A percentile compares a stretch with the other conserved stretches of the same genome.
phyloP scores from a whole-genome alignment of 192 early-diverging fungal genomes.

The Backusella morwellensis region DNA sequence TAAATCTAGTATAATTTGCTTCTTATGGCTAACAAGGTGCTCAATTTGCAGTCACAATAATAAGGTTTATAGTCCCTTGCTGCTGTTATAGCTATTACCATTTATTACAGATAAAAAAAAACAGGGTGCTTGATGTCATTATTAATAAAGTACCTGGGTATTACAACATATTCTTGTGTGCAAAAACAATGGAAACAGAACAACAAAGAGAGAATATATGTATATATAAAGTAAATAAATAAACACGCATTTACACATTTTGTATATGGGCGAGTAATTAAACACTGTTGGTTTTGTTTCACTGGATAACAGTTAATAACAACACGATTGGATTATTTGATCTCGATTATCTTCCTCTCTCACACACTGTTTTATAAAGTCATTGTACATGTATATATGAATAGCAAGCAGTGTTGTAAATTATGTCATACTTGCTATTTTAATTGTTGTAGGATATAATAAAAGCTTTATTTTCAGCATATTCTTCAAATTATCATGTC shows the following conservation, averaged over 20 bases:
- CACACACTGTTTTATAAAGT: no score
- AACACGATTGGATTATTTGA: no score
- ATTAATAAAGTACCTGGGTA: background rate
- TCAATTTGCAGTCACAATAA: background rate
- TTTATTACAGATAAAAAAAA: background rate
- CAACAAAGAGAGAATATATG: no score
- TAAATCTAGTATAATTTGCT: constrained; percentile 4
- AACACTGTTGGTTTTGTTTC: background rate
- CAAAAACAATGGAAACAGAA: background rate
- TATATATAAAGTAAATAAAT: no score
- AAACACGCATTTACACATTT: no score
- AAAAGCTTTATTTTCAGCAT: no score
- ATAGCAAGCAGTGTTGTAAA: no score
- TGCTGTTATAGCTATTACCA: no score
- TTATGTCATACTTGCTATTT: no score
- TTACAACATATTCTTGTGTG: background rate
- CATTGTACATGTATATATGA: no score
- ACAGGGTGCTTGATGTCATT: background rate
- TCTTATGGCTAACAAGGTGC: background rate
- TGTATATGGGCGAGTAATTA: background rate
- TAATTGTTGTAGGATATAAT: no score
- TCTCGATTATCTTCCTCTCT: no score
- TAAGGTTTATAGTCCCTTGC: background rate
- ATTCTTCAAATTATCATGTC: background rate
- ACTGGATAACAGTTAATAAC: background rate